A percentile compares a stretch with the other conserved stretches of the same genome.
Evolutionary conservation across 805 yeast genomes (phyloP).

Genomic region (Pichia paraexigua): DNA sequence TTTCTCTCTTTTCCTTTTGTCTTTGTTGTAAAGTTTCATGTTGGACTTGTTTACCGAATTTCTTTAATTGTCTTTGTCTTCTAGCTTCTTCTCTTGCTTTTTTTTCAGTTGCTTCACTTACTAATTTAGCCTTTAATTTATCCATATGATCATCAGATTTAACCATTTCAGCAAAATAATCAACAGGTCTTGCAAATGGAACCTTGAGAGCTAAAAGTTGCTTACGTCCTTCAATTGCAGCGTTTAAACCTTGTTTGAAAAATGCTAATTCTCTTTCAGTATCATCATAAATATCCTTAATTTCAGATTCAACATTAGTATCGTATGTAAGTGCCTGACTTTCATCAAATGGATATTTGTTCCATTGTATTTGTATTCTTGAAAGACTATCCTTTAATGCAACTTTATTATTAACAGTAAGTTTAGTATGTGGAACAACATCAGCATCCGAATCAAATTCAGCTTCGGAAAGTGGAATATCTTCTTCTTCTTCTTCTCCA

Average conservation of each 20-base stretch:
- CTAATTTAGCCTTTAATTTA: slow-evolving; percentile 70
- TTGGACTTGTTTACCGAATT: slow-evolving; percentile 96
- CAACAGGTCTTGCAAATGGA: slow-evolving; percentile 88
- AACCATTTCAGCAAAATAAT: slow-evolving; percentile 97
- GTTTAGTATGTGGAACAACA: slow-evolving; percentile 82
- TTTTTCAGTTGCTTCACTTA: slow-evolving; percentile 70
- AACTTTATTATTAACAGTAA: slow-evolving; percentile 79
- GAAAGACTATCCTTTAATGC: slow-evolving; percentile 68
- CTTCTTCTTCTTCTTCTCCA: slow-evolving; percentile 64
- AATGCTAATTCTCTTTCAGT: slow-evolving; percentile 93
- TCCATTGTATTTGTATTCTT: slow-evolving; percentile 58
- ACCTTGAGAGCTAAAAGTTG: slow-evolving; percentile 61
- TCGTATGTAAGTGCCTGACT: slow-evolving; percentile 67
- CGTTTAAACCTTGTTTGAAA: slow-evolving; percentile 86
- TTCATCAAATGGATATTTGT: slow-evolving; percentile 68
- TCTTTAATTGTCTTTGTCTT: slow-evolving; percentile 89
- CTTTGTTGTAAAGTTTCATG: slow-evolving; percentile 88
- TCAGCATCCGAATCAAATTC: slow-evolving; percentile 94
- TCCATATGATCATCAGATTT: slow-evolving; percentile 98
- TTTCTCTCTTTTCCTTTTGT: slow-evolving; percentile 85
- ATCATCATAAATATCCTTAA: slow-evolving; percentile 88
- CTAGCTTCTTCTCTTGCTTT: slow-evolving; percentile 90
- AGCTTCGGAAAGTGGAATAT: slow-evolving; percentile 81
- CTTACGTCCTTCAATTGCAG: slow-evolving; percentile 65
- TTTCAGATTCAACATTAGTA: slow-evolving; percentile 52